Base-by-base conservation (phyloP, 306 rosid genomes). In the Fragaria iinumae region DNA sequence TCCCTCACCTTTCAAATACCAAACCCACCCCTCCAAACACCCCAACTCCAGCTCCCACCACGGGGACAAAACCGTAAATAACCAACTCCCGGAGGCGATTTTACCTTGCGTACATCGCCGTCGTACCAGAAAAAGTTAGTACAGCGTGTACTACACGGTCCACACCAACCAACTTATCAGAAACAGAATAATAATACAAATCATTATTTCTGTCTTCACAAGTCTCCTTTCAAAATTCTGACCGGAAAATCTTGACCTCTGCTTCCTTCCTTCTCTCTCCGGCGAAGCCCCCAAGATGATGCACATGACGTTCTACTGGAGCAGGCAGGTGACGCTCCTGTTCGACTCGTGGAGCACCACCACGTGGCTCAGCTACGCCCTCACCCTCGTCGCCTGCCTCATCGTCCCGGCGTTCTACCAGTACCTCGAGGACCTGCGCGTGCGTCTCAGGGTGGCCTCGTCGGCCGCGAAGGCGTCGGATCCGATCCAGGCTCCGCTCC, bases 261-360 rank as follows among this genome's bases (percentile, higher is more conserved):
- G 63, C 17, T 5, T 13, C 67, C 38, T 38, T 38, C 41, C 7
- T 34, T 16, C 47, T 63, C 72, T 13, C 80, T 62, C 36, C 25
- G 49, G 18, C 64, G 16, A 63, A 67, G 32, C 32, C 29, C 38
- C 5, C 18, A 95, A 89, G 84, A 95, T 95, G 99, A 92, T 95
- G 99, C 99, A 95, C 89, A 92, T 92, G 99, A 92, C 99, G 80
- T 92, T 95, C 57, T 95, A 95, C 77, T 95, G 99, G 99, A 77
- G 99, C 83, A 88, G 66, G 36, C 67, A 83, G 43, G 93, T 90
- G 23, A 95, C 92, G 11, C 83, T 95, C 29, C 87, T 95, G 41
- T 2, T 92, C 71, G 87, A 92, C 38, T 81, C 93, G 1, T 95
- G 99, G 97, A 84, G 50, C n/a, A 89, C 99, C 67, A 69, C 80